Evolutionary conservation across 2,329 filamentous ascomycete species (phyloP).

Genomic region (Diaporthe capsici): DNA sequence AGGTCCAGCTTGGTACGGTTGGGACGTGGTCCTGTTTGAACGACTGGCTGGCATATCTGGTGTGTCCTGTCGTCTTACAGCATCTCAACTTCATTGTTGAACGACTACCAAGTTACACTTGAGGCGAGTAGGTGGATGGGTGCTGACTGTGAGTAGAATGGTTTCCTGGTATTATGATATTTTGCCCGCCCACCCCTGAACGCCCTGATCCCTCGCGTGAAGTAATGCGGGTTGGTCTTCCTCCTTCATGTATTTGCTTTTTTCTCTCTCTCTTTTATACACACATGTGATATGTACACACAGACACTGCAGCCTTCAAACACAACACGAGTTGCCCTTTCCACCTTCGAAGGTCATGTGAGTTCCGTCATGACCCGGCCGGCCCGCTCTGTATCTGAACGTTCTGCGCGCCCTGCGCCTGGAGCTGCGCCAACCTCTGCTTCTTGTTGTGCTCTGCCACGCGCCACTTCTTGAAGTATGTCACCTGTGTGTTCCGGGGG

Average conservation of each 20-base stretch:
- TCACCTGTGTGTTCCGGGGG: slow-evolving; percentile 72
- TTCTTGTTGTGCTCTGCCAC: slow-evolving; percentile 93
- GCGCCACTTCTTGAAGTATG: slow-evolving; percentile 97
- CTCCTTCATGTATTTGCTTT: no score
- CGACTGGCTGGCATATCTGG: not conserved
- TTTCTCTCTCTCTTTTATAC: not conserved
- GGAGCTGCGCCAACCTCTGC: slow-evolving; percentile 81
- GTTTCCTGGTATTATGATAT: slow-evolving; percentile 19
- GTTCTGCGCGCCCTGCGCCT: slow-evolving; percentile 78
- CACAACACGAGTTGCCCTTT: not conserved
- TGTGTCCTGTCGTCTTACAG: not conserved
- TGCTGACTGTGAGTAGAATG: not conserved
- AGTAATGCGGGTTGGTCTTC: not conserved
- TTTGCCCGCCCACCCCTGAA: slow-evolving; percentile 14
- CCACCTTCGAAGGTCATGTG: not conserved
- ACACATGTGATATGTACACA: not conserved
- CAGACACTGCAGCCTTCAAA: not conserved
- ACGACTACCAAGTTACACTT: not conserved
- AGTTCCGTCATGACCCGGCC: slow-evolving; percentile 37
- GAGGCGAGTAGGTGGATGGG: not conserved
- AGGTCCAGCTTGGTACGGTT: no score
- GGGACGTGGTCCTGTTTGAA: not conserved
- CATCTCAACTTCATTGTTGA: not conserved
- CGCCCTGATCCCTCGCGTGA: not conserved
- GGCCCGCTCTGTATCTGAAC: slow-evolving; percentile 56